Conservation (phyloP, 257 asterid genomes). For the Agastache rugosa region DNA sequence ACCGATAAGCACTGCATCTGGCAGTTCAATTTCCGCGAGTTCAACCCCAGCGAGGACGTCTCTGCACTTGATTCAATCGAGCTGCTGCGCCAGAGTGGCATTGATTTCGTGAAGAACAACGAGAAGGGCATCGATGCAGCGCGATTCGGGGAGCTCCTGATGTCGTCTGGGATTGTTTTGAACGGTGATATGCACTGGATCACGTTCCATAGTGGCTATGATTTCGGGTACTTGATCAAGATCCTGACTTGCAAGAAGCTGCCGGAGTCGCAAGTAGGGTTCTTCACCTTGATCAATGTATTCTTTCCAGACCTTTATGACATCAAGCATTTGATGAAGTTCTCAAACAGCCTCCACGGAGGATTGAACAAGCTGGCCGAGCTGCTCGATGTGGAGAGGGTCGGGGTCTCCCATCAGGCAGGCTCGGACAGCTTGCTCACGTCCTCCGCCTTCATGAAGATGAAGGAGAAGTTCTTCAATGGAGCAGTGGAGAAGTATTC, state of each 20-base stretch:
- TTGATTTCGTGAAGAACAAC: conserved; percentile 54
- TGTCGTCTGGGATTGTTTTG: conserved; percentile 81
- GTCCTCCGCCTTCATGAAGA: conserved; percentile 60
- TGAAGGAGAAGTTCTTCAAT: conserved; percentile 65
- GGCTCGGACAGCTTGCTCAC: conserved; percentile 88
- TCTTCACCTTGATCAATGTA: conserved; percentile 57
- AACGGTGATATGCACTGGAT: conserved; percentile 67
- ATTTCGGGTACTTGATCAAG: conserved; percentile 76
- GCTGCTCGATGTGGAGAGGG: conserved; percentile 71
- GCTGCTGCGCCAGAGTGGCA: conserved; percentile 68
- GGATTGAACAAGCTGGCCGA: conserved; percentile 79
- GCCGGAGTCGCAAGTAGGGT: conserved; percentile 64
- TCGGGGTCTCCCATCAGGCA: conserved; percentile 80
- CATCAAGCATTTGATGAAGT: conserved; percentile 79
- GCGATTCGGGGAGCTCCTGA: conserved; percentile 70
- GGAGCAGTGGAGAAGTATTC: conserved; percentile 69
- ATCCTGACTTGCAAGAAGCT: conserved; percentile 66
- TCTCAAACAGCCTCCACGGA: conserved; percentile 73
- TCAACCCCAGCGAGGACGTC: conserved; percentile 68
- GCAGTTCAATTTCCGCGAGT: conserved; percentile 82
- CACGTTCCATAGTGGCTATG: conserved; percentile 78
- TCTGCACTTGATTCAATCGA: conserved; percentile 64
- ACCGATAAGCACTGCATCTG: conserved; percentile 66
- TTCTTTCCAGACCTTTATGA: conserved; percentile 70
- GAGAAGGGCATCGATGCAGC: conserved; percentile 60